phyloP scores from a whole-genome alignment of 805 yeast species.

The Metschnikowia sp. region DNA sequence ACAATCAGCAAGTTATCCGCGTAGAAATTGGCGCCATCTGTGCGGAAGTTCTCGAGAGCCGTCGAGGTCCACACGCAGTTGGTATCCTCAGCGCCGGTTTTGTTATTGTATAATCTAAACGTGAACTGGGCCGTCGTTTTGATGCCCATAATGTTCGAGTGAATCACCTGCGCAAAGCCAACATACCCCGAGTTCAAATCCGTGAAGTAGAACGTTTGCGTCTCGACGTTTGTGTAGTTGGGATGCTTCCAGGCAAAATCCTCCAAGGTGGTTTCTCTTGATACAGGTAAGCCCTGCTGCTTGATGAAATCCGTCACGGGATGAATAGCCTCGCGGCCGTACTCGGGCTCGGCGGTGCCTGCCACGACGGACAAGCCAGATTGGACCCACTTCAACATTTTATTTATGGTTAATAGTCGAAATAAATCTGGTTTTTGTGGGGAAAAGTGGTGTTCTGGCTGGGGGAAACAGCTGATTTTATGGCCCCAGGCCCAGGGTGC shows the following conservation, averaged over 20 bases:
- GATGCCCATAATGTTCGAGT: constrained; percentile 85
- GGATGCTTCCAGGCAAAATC: constrained; percentile 81
- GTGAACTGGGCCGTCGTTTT: constrained; percentile 93
- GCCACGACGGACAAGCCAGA: constrained; percentile 90
- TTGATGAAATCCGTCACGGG: constrained; percentile 64
- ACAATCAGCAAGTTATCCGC: constrained; percentile 72
- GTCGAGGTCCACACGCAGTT: constrained; percentile 87
- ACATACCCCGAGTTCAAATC: constrained; percentile 57
- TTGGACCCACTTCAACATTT: constrained; percentile 82
- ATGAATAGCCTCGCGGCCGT: constrained; percentile 88
- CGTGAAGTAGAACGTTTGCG: constrained; percentile 86
- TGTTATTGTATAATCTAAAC: constrained; percentile 66
- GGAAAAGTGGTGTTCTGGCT: not conserved
- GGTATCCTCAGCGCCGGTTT: constrained; percentile 33
- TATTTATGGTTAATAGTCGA: not conserved
- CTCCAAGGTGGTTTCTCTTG: constrained; percentile 51
- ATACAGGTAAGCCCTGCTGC: constrained; percentile 30
- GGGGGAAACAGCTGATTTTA: too few species aligned
- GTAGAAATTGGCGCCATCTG: constrained; percentile 71
- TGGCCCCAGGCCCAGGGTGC: too few species aligned
- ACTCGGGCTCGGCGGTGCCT: constrained; percentile 96
- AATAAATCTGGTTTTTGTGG: not conserved
- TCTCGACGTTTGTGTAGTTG: constrained; percentile 85
- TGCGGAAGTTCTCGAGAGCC: constrained; percentile 71
- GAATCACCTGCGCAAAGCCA: constrained; percentile 93